Base-by-base conservation (phyloP, 306 rosid genomes). In the Prinsepia uniflora region DNA sequence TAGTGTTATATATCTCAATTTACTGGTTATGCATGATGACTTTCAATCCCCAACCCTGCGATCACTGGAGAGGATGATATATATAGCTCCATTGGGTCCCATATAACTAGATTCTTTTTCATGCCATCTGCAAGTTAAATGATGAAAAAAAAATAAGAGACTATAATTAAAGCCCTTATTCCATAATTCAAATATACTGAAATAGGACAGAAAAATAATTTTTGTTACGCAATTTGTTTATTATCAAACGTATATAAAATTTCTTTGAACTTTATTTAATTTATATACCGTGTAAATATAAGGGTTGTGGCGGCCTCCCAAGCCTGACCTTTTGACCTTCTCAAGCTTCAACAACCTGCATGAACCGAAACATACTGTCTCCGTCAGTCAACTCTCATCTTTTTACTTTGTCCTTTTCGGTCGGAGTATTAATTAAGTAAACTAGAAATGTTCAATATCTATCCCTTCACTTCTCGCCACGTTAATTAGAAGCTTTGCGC, bases 241-340 rank as follows among this genome's bases (percentile, higher is more conserved):
- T 2, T 42, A 2, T 6, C 54, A 4, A 6, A 14, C 0, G 17
- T 15, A 56, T 9, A 15, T 39, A 39, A 0, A 61, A 61, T 22
- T 15, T 61, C 13, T 22, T 5, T 24, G 30, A 30, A 30, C 36
- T 30, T 30, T 30, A 30, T 30, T 12, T 2, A 0, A 60, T 60
- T 7, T 60, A 8, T 43, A 14, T 81, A 76, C 84, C 76, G 46
- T 76, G 81, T 81, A 76, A 30, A 72, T 73, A 22, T 19, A 76
- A 20, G 84, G 81, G 63, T 70, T 66, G 34, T 30, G 75, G 54
- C 84, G 81, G 36, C 84, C 81, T 76, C 84, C 84, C 17, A 47
- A 8, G 68, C 84, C 78, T 34, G 78, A 46, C 42, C 84, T 72
- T 62, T 61, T 72, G 34, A 81, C 81, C 81, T 81, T 65, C 18